Percentiles rank a stretch among this genome's conserved stretches.
These are phyloP conservation scores for Alternaria rosae DNA, from an alignment of 2,329 filamentous ascomycete genomes.

Conservation along the genomic window DNA sequence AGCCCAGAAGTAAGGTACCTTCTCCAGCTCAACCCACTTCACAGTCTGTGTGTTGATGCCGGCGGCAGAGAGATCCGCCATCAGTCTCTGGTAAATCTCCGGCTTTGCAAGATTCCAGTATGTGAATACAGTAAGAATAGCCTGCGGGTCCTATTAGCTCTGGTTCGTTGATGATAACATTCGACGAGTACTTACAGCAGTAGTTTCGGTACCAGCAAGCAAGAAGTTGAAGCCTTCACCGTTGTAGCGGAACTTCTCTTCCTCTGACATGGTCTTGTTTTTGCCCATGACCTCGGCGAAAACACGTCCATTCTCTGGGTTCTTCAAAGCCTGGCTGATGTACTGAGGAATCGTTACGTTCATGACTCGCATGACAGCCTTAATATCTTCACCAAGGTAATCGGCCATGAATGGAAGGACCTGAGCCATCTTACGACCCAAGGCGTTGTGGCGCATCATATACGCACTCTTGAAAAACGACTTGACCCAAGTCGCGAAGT, in stretches of 20 bases:
- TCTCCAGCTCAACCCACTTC: slow-evolving; percentile 35
- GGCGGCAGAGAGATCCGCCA: slow-evolving; percentile 27
- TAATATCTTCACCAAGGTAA: slow-evolving; percentile 37
- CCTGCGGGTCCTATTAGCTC: slow-evolving; percentile 30
- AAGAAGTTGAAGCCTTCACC: slow-evolving; percentile 38
- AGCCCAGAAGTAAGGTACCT: slow-evolving; percentile 43
- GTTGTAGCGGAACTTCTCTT: slow-evolving; percentile 33
- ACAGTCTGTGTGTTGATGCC: slow-evolving; percentile 19
- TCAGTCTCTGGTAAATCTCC: slow-evolving; percentile 26
- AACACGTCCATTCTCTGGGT: slow-evolving; percentile 35
- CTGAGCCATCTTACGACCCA: slow-evolving; percentile 33
- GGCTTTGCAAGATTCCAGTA: slow-evolving; percentile 47
- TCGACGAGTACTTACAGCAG: slow-evolving; percentile 25
- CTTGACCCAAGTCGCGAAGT: slow-evolving; percentile 37
- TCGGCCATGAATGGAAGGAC: slow-evolving; percentile 36
- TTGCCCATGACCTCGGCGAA: slow-evolving; percentile 33
- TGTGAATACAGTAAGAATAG: slow-evolving; percentile 40
- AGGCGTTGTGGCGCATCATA: slow-evolving; percentile 37
- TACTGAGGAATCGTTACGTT: slow-evolving; percentile 36
- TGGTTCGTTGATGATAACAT: background rate
- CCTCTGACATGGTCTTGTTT: slow-evolving; percentile 26
- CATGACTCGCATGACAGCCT: slow-evolving; percentile 34
- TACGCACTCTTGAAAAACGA: slow-evolving; percentile 37
- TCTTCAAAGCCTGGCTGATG: slow-evolving; percentile 29
- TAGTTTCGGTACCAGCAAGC: slow-evolving; percentile 35